These are phyloP conservation scores for Fusarium sp. DNA, from an alignment of 2,329 filamentous ascomycete species.

Conservation along the genomic window DNA sequence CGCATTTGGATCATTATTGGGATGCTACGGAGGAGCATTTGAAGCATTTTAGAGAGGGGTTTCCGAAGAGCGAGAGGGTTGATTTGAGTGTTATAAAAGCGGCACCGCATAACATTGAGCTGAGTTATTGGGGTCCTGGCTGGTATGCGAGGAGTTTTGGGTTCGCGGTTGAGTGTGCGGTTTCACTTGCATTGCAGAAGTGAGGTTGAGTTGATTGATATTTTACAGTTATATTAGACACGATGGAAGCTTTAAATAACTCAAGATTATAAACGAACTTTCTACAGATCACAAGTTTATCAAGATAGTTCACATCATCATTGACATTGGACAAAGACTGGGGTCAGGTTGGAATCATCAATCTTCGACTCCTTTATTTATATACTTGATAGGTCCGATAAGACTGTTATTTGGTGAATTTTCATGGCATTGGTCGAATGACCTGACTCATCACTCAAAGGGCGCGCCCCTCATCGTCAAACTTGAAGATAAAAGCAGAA, in stretches of 20 bases:
- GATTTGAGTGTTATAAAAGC: constrained; percentile 29
- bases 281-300: too few species aligned
- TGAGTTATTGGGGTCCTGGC: constrained; percentile 34
- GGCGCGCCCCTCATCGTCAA: background rate
- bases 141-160: constrained; percentile 39
- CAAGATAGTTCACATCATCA: fast-evolving
- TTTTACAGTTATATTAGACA: background rate
- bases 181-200: background rate
- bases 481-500: background rate
- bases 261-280: background rate
- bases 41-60: constrained; percentile 5
- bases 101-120: constrained; percentile 36
- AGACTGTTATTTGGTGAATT: background rate
- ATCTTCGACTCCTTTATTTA: fast-evolving
- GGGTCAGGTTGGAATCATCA: fast-evolving
- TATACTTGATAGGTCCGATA: fast-evolving
- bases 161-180: constrained; percentile 35
- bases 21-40: constrained; percentile 34
- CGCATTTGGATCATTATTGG: constrained; percentile 23
- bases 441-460: background rate
- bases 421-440: background rate
- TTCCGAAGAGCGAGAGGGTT: constrained; percentile 25
- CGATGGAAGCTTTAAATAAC: background rate
- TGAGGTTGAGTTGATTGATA: background rate
- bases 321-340: too few species aligned